These are phyloP conservation scores for Cucurbitaria berberidis DNA, from an alignment of 2,329 filamentous ascomycete species.

Conservation along the genomic window DNA sequence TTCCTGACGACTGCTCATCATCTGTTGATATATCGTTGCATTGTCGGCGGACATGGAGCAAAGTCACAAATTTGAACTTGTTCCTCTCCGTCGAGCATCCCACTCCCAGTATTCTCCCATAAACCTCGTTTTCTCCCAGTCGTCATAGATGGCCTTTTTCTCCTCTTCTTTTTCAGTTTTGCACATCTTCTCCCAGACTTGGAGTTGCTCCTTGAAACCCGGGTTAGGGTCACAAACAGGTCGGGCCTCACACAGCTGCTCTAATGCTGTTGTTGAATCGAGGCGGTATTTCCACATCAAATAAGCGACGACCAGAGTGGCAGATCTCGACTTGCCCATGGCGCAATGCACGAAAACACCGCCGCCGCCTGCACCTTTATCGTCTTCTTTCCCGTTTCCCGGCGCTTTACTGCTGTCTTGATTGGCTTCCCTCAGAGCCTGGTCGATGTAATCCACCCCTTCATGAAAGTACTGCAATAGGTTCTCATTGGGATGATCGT, in stretches of 20 bases:
- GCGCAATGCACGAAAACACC: conserved; percentile 45
- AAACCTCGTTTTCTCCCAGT: conserved; percentile 44
- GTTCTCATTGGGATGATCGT: conserved; percentile 44
- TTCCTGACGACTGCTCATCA: too few relatives aligned
- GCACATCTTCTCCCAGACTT: conserved; percentile 39
- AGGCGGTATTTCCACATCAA: conserved; percentile 38
- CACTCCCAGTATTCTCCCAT: conserved; percentile 48
- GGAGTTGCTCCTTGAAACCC: conserved; percentile 44
- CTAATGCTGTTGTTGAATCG: conserved; percentile 24
- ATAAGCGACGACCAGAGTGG: conserved; percentile 43
- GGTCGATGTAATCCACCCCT: conserved; percentile 32
- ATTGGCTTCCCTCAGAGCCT: conserved; percentile 17
- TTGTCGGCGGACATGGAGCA: too few relatives aligned
- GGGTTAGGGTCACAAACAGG: conserved; percentile 45
- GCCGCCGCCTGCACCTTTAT: conserved; percentile 8
- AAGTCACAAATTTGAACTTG: too few relatives aligned
- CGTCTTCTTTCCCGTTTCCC: neutral
- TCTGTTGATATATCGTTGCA: too few relatives aligned
- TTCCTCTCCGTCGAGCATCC: conserved; percentile 29
- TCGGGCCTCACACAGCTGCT: conserved; percentile 40
- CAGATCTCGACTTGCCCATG: conserved; percentile 44
- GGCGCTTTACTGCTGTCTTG: too few relatives aligned
- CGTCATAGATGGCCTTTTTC: conserved; percentile 37
- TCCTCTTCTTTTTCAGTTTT: conserved; percentile 19
- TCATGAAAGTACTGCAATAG: conserved; percentile 33